Evolutionary conservation across 2,329 filamentous ascomycete genomes (phyloP), one percentile per base, ranked within the genome.

Genomic region (Diaporthe sp.): DNA sequence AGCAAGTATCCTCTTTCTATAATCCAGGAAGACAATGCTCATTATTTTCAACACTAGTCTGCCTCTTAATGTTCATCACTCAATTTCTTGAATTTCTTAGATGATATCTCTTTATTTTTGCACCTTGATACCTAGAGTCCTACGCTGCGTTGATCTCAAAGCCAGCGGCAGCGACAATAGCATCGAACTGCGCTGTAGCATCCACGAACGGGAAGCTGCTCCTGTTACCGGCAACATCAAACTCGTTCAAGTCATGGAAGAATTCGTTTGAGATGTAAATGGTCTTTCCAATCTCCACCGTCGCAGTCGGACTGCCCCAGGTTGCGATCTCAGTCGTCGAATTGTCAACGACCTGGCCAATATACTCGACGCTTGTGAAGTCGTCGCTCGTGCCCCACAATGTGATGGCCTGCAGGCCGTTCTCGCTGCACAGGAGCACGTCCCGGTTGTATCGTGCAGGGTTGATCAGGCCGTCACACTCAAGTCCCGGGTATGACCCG

Each of bases 391-490:
- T 40, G 2, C 22, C 57, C 57, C 57, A 60, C n/a, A 60, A n/a
- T 4, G 57, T 60, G 8, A 60, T 60, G 35, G 57, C 57, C 57
- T 60, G 57, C 35, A 60, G 35, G 4, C 57, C 57, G 38, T 60
- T 60, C 35, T 60, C 55, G 33, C 33, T 38, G n/a, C 55, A 60
- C 13, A 60, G 35, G 33, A 60, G 55, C 1, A 60, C 55, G 35
- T 60, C 33, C 4, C 55, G 55, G 55, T 60, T n/a, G 55, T 60
- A 60, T 4, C 55, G 33, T 10, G 55, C 33, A 2, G 55, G 55
- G 33, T 60, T 60, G 55, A 60, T 38, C 33, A 60, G 33, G 33
- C 55, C 55, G 33, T 60, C 55, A 22, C 55, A 60, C 35, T 60
- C 55, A 12, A 60, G 55, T 8, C 33, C 55, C 9, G 55, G 33